Evolutionary conservation across 1,284 basidiomycete species (phyloP), one percentile per base, ranked within the genome.

Genomic region (Cystobasidium sp.): DNA sequence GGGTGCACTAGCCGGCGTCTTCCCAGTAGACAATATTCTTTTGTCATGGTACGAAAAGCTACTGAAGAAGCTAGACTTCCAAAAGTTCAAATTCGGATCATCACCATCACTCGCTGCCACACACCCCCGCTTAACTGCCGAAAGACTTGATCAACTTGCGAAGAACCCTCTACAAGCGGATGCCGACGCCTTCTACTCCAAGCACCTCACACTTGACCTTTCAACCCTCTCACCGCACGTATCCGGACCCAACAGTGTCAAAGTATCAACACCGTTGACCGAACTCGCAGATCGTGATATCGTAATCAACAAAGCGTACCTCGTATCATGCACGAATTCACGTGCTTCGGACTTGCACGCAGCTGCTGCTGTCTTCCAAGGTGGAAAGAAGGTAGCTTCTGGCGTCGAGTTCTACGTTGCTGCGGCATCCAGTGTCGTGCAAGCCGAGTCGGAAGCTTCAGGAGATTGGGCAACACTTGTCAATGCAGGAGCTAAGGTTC

Each of bases 341-440:
- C 92, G 97, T 52, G 91, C 92, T 0, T 97, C 95, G 0, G 96
- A 99, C 80, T 90, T 99, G 75, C 88, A 92, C 16, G 91, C 93
- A 0, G 96, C 96, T 0, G 97, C 96, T 0, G 87, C 88, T 12
- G 95, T 98, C 24, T 86, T 99, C 79, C 41, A 56, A 65, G 70
- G 62, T 20, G 93, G 92, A 10, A 88, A 89, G 80, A 92, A 89
- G 80, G 88, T 99, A 64, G 92, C 94, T 0, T 87, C 88, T 0
- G 92, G 92, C 9, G 96, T 99, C 59, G 92, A 98, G 79, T 98
- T 99, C 81, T 99, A 98, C 84, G 90, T 99, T 76, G 95, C 96
- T 4, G 95, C 97, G 0, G 96, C 97, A 0, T 93, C 90, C 77
- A 94, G 92, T 12, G 86, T 88, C 56, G 96, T 98, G 0, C 96